Evolutionary conservation across 2,329 filamentous ascomycete genomes (phyloP), one percentile per base, ranked within the genome.

Genomic region (Epichloe amarillans): DNA sequence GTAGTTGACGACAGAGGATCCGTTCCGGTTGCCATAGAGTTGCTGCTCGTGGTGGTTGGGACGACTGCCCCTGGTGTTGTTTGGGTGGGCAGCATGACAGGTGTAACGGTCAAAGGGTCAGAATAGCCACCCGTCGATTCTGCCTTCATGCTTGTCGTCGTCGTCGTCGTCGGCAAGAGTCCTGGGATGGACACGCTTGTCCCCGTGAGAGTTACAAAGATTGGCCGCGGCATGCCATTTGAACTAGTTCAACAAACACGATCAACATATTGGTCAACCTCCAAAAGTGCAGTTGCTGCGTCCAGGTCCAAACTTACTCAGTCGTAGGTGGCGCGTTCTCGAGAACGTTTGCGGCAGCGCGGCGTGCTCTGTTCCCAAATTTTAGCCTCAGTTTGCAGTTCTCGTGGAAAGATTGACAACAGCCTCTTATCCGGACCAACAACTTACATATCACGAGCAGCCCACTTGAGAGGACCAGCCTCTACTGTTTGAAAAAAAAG

Each of bases 401-500:
- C 23, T 17, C n/a, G 19, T 23, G 15, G 36, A 14, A 38, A 38
- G 36, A 12, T 41, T 6, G 3, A 21, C 8, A 30, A 21, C 4
- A 30, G 17, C 39, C 4, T 41, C 40, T 23, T 42, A 10, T 14
- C 19, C 40, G n/a, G 12, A 6, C 30, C 17, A 8, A 21, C 35
- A 39, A 56, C 62, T 49, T 54, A 67, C 65, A 62, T 52, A 56
- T 55, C 62, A 55, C 57, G 55, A 56, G 60, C 56, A 56, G 58
- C 61, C 63, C 64, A 61, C 49, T 58, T 59, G 35, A 65, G 56
- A 62, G 63, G 68, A 56, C 65, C 66, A 56, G 66, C 66, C 62
- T 64, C 57, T 23, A 57, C 57, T 50, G 54, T 61, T 54, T 62
- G 60, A 19, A 57, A 55, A 57, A 57, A 51, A 49, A 63, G 52